Conservation (phyloP, 2,329 filamentous ascomycete species). For the Colletotrichum cereale region DNA sequence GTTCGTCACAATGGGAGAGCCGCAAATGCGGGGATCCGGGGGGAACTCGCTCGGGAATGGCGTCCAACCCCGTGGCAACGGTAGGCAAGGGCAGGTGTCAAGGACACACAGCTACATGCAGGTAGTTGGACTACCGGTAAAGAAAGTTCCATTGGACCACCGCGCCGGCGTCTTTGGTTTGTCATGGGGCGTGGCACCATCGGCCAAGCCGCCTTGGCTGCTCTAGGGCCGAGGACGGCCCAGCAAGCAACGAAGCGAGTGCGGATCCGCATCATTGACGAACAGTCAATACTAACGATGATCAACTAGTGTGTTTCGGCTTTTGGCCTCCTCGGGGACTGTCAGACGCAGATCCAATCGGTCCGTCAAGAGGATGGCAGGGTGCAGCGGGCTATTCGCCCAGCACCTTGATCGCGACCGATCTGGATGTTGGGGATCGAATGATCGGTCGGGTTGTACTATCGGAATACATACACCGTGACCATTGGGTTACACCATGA, state of each 20-base stretch:
- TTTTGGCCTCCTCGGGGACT: neutral
- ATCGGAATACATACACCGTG: too few relatives aligned
- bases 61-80: neutral
- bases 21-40: constrained; percentile 8
- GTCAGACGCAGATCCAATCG: neutral
- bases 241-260: neutral
- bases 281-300: constrained; percentile 1
- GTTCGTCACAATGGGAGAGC: neutral
- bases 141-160: constrained; percentile 1
- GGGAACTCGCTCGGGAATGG: neutral
- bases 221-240: neutral
- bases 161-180: neutral
- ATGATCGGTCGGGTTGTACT: neutral
- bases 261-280: constrained; percentile 9
- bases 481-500: neutral
- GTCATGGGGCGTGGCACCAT: neutral
- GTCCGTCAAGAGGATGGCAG: too few relatives aligned
- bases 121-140: neutral
- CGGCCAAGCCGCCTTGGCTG: neutral
- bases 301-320: neutral
- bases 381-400: neutral
- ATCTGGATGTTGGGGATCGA: neutral
- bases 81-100: neutral
- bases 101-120: neutral
- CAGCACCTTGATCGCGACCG: neutral